Evolutionary conservation across 352 stramenopile genomes (phyloP), one percentile per base, ranked within the genome.

Genomic region (Aphanomyces euteiches): DNA sequence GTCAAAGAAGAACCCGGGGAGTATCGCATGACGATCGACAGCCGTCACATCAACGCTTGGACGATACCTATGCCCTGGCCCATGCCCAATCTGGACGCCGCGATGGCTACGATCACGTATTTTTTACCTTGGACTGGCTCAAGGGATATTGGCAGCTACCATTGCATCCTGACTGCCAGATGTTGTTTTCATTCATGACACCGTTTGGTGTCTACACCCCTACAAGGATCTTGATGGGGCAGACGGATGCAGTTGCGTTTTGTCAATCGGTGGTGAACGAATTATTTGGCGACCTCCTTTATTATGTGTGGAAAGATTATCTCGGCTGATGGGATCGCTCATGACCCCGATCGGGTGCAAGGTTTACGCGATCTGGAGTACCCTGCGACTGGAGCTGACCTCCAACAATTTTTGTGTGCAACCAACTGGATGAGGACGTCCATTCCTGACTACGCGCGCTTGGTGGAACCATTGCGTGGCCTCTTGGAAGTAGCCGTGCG

Each of bases 71-170:
- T 77, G 74, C 64, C 45, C 7, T 73, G 66, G 72, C 56, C 72
- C 1, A 73, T 75, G 72, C 66, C 66, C 10, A 28, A 69, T 7
- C 1, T 73, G 7, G 72, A 75, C 19, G 72, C 65, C 0, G 59
- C 53, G 19, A 21, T 74, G 2, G 61, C 47, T 8, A 54, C 54
- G 28, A 67, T 65, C 2, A 61, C 2, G 65, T 69, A 1, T 77
- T 73, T 57, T 72, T 74, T 45, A 60, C 54, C 3, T 47, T 69
- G 40, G 73, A 77, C 28, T 77, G 58, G 72, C 75, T 78, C 8
- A 17, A 56, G 10, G 68, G 72, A 0, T 77, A 77, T 38, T 76
- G 74, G 74, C 68, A 77, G 39, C 28, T 77, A 34, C 61, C 72
- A 1, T 12, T 76, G 0, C 67, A 76, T 13, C 47, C 41, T 4